Conservation (phyloP, 140 eudicot genomes). For the Stevia rebaudiana region DNA sequence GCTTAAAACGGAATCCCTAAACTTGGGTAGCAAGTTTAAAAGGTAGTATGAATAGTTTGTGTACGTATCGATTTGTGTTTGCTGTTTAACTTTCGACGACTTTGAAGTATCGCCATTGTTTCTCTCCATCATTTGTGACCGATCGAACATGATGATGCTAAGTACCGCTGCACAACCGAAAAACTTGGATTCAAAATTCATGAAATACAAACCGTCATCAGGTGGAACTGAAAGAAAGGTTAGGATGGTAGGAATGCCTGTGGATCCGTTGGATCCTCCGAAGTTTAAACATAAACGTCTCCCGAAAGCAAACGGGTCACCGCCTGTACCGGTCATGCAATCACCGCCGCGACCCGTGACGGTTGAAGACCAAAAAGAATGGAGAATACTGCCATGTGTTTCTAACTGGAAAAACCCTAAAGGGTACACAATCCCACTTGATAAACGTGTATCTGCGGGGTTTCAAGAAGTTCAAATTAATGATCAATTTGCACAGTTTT, state of each 20-base stretch:
- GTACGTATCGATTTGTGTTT: too few species aligned
- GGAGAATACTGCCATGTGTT: conserved; percentile 91
- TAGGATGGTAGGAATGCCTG: conserved; percentile 76
- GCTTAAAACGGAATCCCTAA: too few species aligned
- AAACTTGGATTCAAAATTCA: conserved; percentile 38
- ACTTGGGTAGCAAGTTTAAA: too few species aligned
- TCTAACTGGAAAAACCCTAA: conserved; percentile 95
- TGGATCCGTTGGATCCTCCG: conserved; percentile 89
- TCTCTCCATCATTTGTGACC: too few species aligned
- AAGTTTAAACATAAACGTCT: conserved; percentile 90
- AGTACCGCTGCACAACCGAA: too few species aligned
- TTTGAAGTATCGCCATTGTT: too few species aligned
- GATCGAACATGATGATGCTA: too few species aligned
- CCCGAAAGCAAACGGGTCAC: conserved; percentile 90
- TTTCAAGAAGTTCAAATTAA: conserved; percentile 85
- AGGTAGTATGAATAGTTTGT: too few species aligned
- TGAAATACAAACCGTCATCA: conserved; percentile 70
- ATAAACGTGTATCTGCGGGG: conserved; percentile 53
- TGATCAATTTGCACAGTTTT: conserved; percentile 73
- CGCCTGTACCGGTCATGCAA: conserved; percentile 89
- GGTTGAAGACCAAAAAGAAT: conserved; percentile 79
- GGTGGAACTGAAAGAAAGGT: conserved; percentile 73
- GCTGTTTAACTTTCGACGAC: too few species aligned
- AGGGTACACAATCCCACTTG: conserved; percentile 85
- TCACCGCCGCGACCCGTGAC: conserved; percentile 92